These are phyloP conservation scores for Phylloporus rhodoxanthus DNA, from an alignment of 768 basidiomycete genomes.

Conservation along the genomic window DNA sequence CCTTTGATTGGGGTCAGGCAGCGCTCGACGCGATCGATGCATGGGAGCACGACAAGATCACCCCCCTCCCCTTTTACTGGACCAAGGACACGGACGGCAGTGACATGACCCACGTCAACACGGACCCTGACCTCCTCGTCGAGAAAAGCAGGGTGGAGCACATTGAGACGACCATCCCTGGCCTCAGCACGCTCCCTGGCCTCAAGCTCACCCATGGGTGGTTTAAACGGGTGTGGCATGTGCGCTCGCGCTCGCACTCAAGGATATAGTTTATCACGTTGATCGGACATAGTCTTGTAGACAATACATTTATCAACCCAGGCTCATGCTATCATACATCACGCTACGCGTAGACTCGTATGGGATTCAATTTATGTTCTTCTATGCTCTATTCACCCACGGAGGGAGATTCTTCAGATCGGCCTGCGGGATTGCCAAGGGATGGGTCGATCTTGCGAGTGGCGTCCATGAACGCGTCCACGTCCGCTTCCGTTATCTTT, in stretches of 20 bases:
- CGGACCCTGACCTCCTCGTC: not conserved
- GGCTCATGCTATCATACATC: not conserved
- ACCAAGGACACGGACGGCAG: constrained; percentile 35
- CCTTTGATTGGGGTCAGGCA: constrained; percentile 75
- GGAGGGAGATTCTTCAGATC: not conserved
- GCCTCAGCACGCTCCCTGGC: constrained; percentile 17
- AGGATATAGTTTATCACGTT: constrained; percentile 16
- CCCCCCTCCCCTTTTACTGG: constrained; percentile 45
- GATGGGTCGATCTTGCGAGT: constrained; percentile 67
- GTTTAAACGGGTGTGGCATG: constrained; percentile 33
- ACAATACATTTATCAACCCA: no score
- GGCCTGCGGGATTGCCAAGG: constrained; percentile 39
- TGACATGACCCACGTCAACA: constrained; percentile 14
- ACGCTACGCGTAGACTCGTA: constrained; percentile 1
- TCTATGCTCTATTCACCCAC: not conserved
- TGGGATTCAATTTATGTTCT: not conserved
- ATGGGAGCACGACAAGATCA: constrained; percentile 43
- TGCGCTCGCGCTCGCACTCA: constrained; percentile 16
- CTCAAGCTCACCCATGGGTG: constrained; percentile 24
- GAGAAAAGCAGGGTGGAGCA: constrained; percentile 17
- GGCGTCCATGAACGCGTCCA: constrained; percentile 75
- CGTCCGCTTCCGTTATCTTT: constrained; percentile 70
- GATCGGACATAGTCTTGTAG: no score
- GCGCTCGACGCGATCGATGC: constrained; percentile 55
- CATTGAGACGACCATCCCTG: constrained; percentile 16